Base-by-base conservation (phyloP, 2,329 filamentous ascomycete species). In the Aureobasidium subglaciale region DNA sequence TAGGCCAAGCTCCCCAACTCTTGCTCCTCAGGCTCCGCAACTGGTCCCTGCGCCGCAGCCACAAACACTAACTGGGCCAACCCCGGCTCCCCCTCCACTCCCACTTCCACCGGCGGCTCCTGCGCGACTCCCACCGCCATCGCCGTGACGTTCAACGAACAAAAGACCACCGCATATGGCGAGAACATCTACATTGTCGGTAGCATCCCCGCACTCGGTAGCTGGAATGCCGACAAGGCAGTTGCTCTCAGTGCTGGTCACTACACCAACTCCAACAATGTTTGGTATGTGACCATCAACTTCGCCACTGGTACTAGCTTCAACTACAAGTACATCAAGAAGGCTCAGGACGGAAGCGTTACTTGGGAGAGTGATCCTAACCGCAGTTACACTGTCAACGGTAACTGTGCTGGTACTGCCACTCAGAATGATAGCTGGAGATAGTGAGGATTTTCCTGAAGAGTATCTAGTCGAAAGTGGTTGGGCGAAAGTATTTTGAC, bases 151-250 rank as follows among this genome's bases (percentile, higher is more conserved):
- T 88, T 90, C 70, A 73, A 81, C 45, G 81, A 78, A 59, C 64
- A 75, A 1, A 82, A 78, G 18, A 75, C 71, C 1, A 89, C 86
- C 0, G 65, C 64, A 2, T 81, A 67, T 46, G 86, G 86, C 4
- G 76, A 89, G 67, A 82, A 77, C 8, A 76, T 90, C 64, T 86
- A 83, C 67, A 67, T 90, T 11, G 75, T 79, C 0, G 87, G 87
- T 16, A 81, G 77, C 55, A 75, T 78, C 45, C 63, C 74, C 1
- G 72, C 78, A 27, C 77, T 90, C 7, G 86, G 86, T 5, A 65
- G 60, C 25, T 90, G 86, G 86, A 72, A 82, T 58, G 60, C 65
- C 2, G 56, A 58, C 16, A 73, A 78, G 0, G 85, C 80, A 0
- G 63, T 86, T 2, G 63, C 79, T 0, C 72, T 90, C 18, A 79